Percentiles rank a stretch among this genome's conserved stretches.
Evolutionary conservation across 306 rosid species (phyloP).

Genomic region (Trifolium subterraneum): DNA sequence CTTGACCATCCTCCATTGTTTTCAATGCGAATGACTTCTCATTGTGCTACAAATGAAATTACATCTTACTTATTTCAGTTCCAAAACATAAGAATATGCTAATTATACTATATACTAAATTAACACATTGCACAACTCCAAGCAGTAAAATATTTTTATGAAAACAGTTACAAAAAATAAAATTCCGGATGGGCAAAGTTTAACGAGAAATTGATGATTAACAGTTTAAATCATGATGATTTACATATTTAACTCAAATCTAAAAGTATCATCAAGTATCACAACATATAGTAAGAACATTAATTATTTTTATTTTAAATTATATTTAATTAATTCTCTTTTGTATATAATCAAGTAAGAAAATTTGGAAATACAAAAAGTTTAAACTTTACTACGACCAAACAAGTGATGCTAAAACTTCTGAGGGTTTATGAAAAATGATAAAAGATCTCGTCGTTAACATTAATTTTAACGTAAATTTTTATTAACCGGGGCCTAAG

Average conservation of each 20-base stretch:
- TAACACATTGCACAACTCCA: conserved; percentile 34
- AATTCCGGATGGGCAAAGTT: conserved; percentile 4
- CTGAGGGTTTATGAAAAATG: not conserved
- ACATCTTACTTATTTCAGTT: conserved; percentile 21
- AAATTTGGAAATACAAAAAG: conserved; percentile 26
- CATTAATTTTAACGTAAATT: not conserved
- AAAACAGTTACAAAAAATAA: conserved; percentile 13
- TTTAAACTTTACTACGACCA: not conserved
- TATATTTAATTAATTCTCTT: not conserved
- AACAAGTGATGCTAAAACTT: conserved; percentile 15
- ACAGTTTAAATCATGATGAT: conserved; percentile 7
- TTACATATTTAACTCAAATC: conserved; percentile 5
- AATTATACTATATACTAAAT: conserved; percentile 5
- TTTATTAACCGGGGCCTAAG: not conserved
- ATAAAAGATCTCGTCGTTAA: not conserved
- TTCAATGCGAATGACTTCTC: conserved; percentile 89
- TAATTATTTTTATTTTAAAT: conserved; percentile 2
- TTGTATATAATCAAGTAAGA: conserved; percentile 11
- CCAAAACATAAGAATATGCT: conserved; percentile 33
- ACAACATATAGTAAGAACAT: not conserved
- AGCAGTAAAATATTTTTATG: conserved; percentile 7
- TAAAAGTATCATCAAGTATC: not conserved
- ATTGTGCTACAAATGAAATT: conserved; percentile 68
- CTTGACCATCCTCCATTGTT: conserved; percentile 99
- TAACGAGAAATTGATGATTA: conserved; percentile 22